Percentiles rank a stretch among this genome's conserved stretches.
Conservation (phyloP, 2,329 filamentous ascomycete genomes). For the Thielaviopsis euricoi region DNA sequence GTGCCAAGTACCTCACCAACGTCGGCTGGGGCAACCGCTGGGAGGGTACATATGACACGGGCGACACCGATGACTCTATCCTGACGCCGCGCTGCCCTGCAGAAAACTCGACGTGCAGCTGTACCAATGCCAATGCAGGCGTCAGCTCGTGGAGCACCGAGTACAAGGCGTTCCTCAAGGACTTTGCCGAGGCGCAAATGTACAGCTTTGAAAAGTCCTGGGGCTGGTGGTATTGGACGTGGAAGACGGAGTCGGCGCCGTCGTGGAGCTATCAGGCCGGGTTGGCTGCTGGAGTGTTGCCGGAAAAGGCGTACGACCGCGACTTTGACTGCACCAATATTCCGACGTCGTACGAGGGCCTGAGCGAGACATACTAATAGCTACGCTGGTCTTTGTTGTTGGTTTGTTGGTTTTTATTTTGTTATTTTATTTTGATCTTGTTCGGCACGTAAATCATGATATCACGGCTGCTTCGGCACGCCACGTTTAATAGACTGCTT, state of each 20-base stretch:
- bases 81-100: conserved; percentile 60
- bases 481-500: background rate
- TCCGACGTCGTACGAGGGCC: conserved; percentile 36
- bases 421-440: background rate
- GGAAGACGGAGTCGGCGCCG: conserved; percentile 70
- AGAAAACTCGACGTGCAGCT: conserved; percentile 49
- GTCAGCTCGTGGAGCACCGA: conserved; percentile 45
- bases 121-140: conserved; percentile 59
- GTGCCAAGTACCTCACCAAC: conserved; percentile 72
- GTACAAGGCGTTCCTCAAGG: conserved; percentile 75
- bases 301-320: conserved; percentile 52
- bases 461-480: background rate
- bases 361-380: conserved; percentile 26
- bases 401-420: background rate
- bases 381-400: background rate
- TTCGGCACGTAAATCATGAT: background rate
- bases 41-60: conserved; percentile 69
- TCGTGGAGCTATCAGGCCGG: conserved; percentile 91
- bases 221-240: conserved; percentile 99
- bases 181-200: conserved; percentile 96
- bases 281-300: conserved; percentile 62
- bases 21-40: conserved; percentile 78
- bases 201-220: conserved; percentile 78
- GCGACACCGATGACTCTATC: conserved; percentile 43
- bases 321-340: conserved; percentile 49